Base-by-base conservation (phyloP, 345 rosid species). In the Citrus hindsii region DNA sequence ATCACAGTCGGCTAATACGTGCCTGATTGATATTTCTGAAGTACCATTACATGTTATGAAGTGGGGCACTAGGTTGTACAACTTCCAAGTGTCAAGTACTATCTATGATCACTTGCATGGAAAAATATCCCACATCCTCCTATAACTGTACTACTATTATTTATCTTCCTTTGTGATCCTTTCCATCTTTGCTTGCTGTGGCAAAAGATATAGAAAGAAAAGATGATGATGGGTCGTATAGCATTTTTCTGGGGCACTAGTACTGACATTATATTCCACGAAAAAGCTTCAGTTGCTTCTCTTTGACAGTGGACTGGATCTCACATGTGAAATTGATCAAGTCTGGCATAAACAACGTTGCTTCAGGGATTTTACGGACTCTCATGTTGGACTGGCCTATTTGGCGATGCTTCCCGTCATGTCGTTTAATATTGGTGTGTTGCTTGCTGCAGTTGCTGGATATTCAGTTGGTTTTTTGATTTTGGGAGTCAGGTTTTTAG, bases 271-370 rank as follows among this genome's bases (percentile, higher is more conserved):
- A 37, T 84, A 22, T 77, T 88, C 79, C 87, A 4, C 83, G 86
- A 21, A 18, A 25, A 56, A 53, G 64, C 42, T 38, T 74, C 21
- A 22, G 12, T 5, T 30, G 60, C 24, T 86, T 82, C n/a, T 80
- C 85, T 25, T 6, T 86, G 48, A 9, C 77, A 61, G 79, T 83
- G 4, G 89, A 88, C 80, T 79, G 91, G 84, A 73, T 81, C 30
- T 84, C 85, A 12, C 83, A 84, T 25, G 19, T 37, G 40, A 79
- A 76, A 61, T 73, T 82, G 51, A 51, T 79, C 71, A 80, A 79
- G 48, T 30, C 62, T 5, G 21, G 64, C 78, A 46, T 9, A 37
- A 58, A 64, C 46, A 16, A 77, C 12, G 62, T 61, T 2, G 25
- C 27, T 0, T 79, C 74, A 0, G 79, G 81, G 69, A 42, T 79